Evolutionary conservation across 2,329 filamentous ascomycete species (phyloP), one percentile per base, ranked within the genome.

Genomic region (Microdochium bolleyi): DNA sequence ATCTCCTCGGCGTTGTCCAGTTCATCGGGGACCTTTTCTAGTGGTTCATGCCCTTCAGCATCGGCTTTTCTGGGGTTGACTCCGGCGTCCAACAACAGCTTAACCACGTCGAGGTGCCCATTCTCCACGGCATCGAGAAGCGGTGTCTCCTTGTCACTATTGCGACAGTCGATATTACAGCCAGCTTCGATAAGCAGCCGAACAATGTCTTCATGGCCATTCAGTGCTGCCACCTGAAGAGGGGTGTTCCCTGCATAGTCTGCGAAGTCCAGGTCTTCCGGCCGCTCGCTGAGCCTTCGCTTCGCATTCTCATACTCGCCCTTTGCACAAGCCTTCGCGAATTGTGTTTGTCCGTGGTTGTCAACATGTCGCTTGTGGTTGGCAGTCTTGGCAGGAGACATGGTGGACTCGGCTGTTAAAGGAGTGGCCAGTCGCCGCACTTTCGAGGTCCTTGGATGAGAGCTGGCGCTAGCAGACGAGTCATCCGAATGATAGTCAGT

Each of bases 211-310:
- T 85, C 85, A 66, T 86, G 88, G 7, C 94, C 94, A 63, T 94
- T 87, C 54, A 99, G 78, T 30, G 92, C 85, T 32, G 94, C 92
- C 58, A 96, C 94, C 68, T 99, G 94, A 32, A 99, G 76, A 24
- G 94, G 94, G 1, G 92, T 95, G 63, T 97, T 97, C n/a, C 90
- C 89, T 14, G 94, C 94, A 65, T 96, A 95, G 64, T 99, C 94
- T 24, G 89, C 84, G 54, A 92, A 81, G 60, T 99, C 89, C 52
- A 97, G 70, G 67, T 97, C 91, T 56, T 95, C 89, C 0, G 90
- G 91, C 21, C 91, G 82, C 64, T 95, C 89, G 9, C 80, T 75
- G 30, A 91, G 79, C 57, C 88, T 82, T 60, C 82, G 79, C 66
- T 88, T 92, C 16, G 89, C 91, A 10, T 77, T 76, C 1, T 92